Conservation (phyloP, 768 basidiomycete genomes). For the Tephrocybe sp. region DNA sequence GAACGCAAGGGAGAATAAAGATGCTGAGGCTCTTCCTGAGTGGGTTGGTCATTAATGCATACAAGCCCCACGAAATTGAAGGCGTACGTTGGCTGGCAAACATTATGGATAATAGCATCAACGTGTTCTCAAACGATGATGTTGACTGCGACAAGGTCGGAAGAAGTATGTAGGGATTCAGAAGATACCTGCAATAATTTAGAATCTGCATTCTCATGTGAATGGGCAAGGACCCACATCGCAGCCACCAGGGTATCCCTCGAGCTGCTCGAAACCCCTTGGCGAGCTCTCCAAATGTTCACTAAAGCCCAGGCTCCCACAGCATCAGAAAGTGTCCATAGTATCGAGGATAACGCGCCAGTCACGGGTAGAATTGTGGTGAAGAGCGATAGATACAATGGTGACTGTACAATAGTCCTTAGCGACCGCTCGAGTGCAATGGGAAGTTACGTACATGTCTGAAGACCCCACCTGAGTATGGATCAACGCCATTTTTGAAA, state of each 20-base stretch:
- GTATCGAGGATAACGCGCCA: conserved; percentile 40
- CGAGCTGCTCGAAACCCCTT: conserved; percentile 41
- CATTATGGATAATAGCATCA: conserved; percentile 64
- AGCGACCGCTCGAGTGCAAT: neutral
- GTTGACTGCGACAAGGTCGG: conserved; percentile 81
- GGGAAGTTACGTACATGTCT: conserved; percentile 64
- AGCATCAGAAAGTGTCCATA: conserved; percentile 74
- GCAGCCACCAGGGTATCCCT: conserved; percentile 64
- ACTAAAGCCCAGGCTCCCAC: conserved; percentile 67
- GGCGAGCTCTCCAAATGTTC: conserved; percentile 64
- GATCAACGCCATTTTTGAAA: conserved; percentile 72
- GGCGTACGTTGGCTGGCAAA: conserved; percentile 63
- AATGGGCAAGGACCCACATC: conserved; percentile 48
- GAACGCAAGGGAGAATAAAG: conserved; percentile 68
- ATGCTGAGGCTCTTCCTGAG: conserved; percentile 54
- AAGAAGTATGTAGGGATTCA: conserved; percentile 87
- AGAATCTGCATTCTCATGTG: neutral
- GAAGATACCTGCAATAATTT: conserved; percentile 58
- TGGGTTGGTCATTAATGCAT: neutral
- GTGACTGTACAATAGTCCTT: conserved; percentile 52
- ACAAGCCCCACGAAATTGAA: conserved; percentile 8
- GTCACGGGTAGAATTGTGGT: conserved; percentile 64
- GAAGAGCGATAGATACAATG: conserved; percentile 74
- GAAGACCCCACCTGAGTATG: conserved; percentile 84
- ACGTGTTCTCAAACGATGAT: conserved; percentile 75